Evolutionary conservation across 352 stramenopile species (phyloP).

Genomic region (Globisporangium recalcitrans): DNA sequence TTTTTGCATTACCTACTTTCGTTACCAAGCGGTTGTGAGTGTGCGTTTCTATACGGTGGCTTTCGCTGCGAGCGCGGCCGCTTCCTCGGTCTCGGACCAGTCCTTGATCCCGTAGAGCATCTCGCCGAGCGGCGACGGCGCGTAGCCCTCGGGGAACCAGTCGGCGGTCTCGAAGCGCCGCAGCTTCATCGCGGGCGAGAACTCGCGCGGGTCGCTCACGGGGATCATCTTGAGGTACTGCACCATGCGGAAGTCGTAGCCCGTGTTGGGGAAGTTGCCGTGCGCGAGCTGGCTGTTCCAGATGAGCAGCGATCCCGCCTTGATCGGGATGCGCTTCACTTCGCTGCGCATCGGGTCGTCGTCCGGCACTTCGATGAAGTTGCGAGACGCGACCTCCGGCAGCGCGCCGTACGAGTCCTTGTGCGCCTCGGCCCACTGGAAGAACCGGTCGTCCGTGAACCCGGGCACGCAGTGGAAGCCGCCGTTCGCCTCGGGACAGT

Average conservation of each 20-base stretch:
- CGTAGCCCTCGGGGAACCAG: constrained; percentile 36
- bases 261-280: constrained; percentile 41
- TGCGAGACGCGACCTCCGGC: constrained; percentile 28
- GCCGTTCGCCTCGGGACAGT: constrained; percentile 36
- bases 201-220: constrained; percentile 31
- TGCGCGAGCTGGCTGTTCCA: constrained; percentile 47
- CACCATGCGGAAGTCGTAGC: constrained; percentile 47
- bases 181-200: constrained; percentile 33
- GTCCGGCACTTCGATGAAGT: constrained; percentile 42
- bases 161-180: constrained; percentile 26
- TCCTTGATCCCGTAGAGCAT: constrained; percentile 34
- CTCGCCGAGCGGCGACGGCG: constrained; percentile 27
- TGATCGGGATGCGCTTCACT: constrained; percentile 35
- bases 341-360: constrained; percentile 33
- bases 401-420: constrained; percentile 29
- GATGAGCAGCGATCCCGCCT: constrained; percentile 39
- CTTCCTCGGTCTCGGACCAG: constrained; percentile 22
- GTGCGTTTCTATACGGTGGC: constrained; percentile 2
- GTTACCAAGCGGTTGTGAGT: neutral
- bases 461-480: constrained; percentile 47
- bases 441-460: constrained; percentile 43
- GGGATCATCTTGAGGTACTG: constrained; percentile 54
- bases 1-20: neutral
- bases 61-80: constrained; percentile 10
- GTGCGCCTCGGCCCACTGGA: constrained; percentile 32